Percentiles rank a stretch among this genome's conserved stretches.
These are phyloP conservation scores for Epicoccum sorghinum DNA, from an alignment of 2,329 filamentous ascomycete genomes.

Conservation along the genomic window DNA sequence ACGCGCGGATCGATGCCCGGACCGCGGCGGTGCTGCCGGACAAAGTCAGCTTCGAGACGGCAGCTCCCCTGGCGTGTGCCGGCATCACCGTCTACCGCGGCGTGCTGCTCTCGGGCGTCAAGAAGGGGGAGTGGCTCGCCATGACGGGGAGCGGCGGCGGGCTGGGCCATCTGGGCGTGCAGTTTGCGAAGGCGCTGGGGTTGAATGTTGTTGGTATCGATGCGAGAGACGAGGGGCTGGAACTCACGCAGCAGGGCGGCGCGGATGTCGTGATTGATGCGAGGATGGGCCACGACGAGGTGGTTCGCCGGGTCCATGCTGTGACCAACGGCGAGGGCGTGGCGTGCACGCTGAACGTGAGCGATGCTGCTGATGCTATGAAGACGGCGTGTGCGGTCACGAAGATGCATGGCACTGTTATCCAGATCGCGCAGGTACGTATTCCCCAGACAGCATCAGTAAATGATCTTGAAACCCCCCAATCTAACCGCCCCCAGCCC, in stretches of 20 bases:
- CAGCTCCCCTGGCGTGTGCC: conserved; percentile 37
- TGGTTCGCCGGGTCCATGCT: conserved; percentile 55
- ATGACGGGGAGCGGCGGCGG: conserved; percentile 84
- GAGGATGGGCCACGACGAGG: conserved; percentile 54
- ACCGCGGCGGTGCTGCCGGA: conserved; percentile 28
- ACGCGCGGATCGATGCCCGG: conserved; percentile 26
- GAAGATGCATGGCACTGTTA: conserved; percentile 63
- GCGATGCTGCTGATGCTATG: conserved; percentile 59
- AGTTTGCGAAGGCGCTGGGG: conserved; percentile 89
- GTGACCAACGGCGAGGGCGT: conserved; percentile 58
- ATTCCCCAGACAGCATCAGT: too few relatives aligned
- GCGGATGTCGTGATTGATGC: conserved; percentile 62
- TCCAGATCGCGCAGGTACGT: conserved; percentile 63
- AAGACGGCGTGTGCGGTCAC: conserved; percentile 62
- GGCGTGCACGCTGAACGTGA: conserved; percentile 60
- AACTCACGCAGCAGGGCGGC: conserved; percentile 54
- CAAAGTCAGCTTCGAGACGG: conserved; percentile 25
- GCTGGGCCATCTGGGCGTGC: conserved; percentile 75
- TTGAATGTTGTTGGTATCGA: conserved; percentile 81
- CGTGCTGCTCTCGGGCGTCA: conserved; percentile 76
- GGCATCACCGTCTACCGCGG: conserved; percentile 70
- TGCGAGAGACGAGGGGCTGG: conserved; percentile 69
- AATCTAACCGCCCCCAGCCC: not conserved
- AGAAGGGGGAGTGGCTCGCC: conserved; percentile 75
- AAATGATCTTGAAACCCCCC: not conserved